These are phyloP conservation scores for Penicillium sp. DNA, from an alignment of 2,329 filamentous ascomycete genomes.

Conservation along the genomic window DNA sequence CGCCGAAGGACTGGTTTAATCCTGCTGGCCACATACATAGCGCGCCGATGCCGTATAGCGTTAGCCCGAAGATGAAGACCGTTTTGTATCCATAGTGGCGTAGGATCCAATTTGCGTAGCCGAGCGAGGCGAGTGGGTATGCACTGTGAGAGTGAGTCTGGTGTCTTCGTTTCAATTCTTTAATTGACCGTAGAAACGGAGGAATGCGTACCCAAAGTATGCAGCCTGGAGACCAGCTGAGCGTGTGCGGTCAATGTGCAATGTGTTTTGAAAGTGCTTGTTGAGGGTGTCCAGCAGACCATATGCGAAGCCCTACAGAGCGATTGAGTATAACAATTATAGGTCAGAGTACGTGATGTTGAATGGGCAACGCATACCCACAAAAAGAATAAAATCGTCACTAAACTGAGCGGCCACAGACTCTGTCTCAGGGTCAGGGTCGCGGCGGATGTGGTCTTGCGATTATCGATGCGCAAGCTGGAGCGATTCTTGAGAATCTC, in stretches of 20 bases:
- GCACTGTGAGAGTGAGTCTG: slow-evolving; percentile 37
- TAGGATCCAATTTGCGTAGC: slow-evolving; percentile 62
- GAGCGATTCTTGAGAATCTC: slow-evolving; percentile 36
- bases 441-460: slow-evolving; percentile 43
- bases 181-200: background rate
- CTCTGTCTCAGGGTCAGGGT: slow-evolving; percentile 48
- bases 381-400: slow-evolving; percentile 55
- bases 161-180: too few relatives aligned
- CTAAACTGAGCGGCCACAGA: slow-evolving; percentile 46
- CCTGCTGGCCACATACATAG: slow-evolving; percentile 85
- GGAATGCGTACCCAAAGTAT: slow-evolving; percentile 60
- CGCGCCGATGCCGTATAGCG: slow-evolving; percentile 70
- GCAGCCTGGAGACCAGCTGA: slow-evolving; percentile 65
- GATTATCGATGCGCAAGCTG: slow-evolving; percentile 37
- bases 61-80: slow-evolving; percentile 75
- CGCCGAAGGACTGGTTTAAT: slow-evolving; percentile 70
- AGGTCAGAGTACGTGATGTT: too few relatives aligned
- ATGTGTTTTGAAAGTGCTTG: slow-evolving; percentile 60
- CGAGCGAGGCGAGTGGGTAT: slow-evolving; percentile 57
- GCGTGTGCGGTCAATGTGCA: slow-evolving; percentile 57
- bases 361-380: slow-evolving; percentile 44
- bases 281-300: slow-evolving; percentile 54
- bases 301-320: slow-evolving; percentile 49
- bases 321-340: background rate
- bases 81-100: slow-evolving; percentile 76